phyloP scores from a whole-genome alignment of 331 rosid genomes.

The Rosa hybrid region DNA sequence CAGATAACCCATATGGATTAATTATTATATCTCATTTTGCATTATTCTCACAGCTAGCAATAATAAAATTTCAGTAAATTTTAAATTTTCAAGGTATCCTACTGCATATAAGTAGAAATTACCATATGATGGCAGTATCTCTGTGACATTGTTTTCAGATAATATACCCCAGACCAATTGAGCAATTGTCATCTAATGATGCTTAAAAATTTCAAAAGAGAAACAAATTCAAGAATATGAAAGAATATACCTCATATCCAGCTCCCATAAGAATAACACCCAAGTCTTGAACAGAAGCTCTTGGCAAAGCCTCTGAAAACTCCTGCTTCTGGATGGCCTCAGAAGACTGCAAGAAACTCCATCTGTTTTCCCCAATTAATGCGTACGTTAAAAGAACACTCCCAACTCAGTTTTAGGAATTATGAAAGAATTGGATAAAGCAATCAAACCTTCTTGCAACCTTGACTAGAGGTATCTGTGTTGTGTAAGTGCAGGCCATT shows the following conservation, averaged over 20 bases:
- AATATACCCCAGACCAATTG: background rate
- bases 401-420: slow-evolving; percentile 15
- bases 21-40: background rate
- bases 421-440: background rate
- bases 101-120: background rate
- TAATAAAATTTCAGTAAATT: background rate
- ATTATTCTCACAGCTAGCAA: background rate
- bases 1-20: background rate
- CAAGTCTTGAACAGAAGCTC: slow-evolving; percentile 81
- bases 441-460: slow-evolving; percentile 75
- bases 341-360: slow-evolving; percentile 78
- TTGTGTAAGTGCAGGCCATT: slow-evolving; percentile 96
- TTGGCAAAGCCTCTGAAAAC: slow-evolving; percentile 76
- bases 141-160: background rate
- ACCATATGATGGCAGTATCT: background rate
- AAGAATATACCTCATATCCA: slow-evolving; percentile 79
- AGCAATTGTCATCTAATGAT: background rate
- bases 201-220: background rate
- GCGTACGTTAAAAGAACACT: slow-evolving; percentile 14
- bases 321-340: slow-evolving; percentile 79
- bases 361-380: slow-evolving; percentile 50
- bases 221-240: slow-evolving; percentile 14
- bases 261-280: slow-evolving; percentile 90
- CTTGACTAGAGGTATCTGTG: slow-evolving; percentile 89
- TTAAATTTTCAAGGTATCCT: slow-evolving; percentile 8